Base-by-base conservation (phyloP, 192 early-diverging fungal genomes). In the Gonapodya sp. region DNA sequence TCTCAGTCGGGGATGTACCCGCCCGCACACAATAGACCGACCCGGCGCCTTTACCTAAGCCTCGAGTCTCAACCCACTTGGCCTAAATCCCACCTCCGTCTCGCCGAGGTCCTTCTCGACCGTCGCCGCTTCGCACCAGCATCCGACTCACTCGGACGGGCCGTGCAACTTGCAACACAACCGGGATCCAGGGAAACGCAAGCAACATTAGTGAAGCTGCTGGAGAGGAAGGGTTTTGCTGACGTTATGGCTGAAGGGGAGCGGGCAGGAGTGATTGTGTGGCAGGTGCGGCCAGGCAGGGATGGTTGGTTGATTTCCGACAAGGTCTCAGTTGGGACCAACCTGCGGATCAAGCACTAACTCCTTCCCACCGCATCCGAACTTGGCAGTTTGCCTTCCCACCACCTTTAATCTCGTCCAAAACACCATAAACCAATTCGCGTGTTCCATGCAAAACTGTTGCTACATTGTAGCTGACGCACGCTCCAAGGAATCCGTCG, bases 401-500 rank as follows among this genome's bases (percentile, higher is more conserved):
- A 64, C 46, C 8, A 64, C 46, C 24, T 64, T 90, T 35, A 90
- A 92, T 35, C 94, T 93, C 64, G 91, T 97, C 64, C 92, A 95
- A 80, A 89, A 88, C 36, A 78, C 87, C 73, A 90, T 97, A 35
- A 94, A 91, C 82, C 89, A 90, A 73, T 95, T 92, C 84, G 96
- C 96, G 2, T 83, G 83, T 8, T 88, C 91, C 31, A 95, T 97
- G 94, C 88, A 88, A 73, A 97, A 97, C 85, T 94, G 92, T 80
- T 88, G 96, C 30, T 95, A 97, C 84, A 79, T 96, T 31, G 85
- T 97, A 14, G 94, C 85, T 34, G 93, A 96, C 83, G 82, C 82
- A 34, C 85, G 87, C 16, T 89, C 88, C 77, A 87, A 88, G 78
- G 87, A 94, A 80, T 95, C 93, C 81, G 82, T 95, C 0, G 89